Evolutionary conservation across 2,329 filamentous ascomycete genomes (phyloP).

Genomic region (Mollisiaceae sp.): DNA sequence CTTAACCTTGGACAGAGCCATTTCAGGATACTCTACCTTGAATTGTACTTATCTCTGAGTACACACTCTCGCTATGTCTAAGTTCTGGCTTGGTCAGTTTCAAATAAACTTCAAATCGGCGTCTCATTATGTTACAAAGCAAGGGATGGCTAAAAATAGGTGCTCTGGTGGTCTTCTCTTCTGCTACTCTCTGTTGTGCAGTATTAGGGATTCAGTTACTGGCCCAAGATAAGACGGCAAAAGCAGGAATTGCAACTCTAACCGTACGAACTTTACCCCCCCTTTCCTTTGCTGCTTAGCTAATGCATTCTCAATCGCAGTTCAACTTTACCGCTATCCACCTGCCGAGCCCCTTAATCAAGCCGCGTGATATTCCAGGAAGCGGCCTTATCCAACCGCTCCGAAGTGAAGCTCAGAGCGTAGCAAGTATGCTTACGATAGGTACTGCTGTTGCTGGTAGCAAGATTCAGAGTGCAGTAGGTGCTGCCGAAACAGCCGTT

Average conservation of each 20-base stretch:
- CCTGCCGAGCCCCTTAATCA: constrained; percentile 17
- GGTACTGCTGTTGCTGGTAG: constrained; percentile 19
- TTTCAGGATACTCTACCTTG: not conserved
- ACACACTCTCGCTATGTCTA: not conserved
- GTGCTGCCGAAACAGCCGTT: constrained; percentile 9
- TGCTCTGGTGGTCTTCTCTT: not conserved
- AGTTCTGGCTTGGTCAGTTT: not conserved
- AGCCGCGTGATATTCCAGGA: constrained; percentile 18
- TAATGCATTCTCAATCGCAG: constrained; percentile 9
- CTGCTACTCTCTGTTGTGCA: constrained; percentile 2
- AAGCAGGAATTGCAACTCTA: constrained; percentile 14
- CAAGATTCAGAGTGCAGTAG: constrained; percentile 16
- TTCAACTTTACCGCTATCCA: constrained; percentile 21
- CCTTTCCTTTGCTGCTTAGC: not conserved
- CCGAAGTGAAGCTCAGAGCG: constrained; percentile 21
- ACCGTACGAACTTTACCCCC: constrained; percentile 4
- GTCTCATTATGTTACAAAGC: not conserved
- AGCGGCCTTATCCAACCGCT: constrained; percentile 18
- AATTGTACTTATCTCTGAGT: constrained; percentile 8
- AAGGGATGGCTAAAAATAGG: not conserved
- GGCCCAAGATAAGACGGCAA: not conserved
- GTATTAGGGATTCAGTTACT: constrained; percentile 1
- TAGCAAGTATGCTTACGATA: constrained; percentile 14
- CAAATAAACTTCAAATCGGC: not conserved
- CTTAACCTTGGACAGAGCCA: not conserved